These are phyloP conservation scores for Penicillium crustosum DNA, from an alignment of 2,329 filamentous ascomycete genomes.

Conservation along the genomic window DNA sequence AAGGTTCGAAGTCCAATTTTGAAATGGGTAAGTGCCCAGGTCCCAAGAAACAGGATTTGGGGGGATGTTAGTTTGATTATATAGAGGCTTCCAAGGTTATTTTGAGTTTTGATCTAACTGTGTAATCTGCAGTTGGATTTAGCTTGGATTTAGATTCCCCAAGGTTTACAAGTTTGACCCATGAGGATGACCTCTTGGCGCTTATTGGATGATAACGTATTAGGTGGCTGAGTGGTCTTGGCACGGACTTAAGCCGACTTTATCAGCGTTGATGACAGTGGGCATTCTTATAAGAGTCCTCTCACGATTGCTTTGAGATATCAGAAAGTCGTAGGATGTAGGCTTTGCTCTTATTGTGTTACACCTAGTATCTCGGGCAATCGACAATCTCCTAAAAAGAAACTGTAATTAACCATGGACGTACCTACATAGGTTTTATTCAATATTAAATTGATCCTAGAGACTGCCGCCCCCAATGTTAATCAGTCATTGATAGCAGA, in stretches of 20 bases:
- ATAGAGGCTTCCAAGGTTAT: not conserved
- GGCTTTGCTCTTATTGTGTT: not conserved
- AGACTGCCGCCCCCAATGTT: not conserved
- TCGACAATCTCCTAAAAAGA: too few species aligned
- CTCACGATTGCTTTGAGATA: not conserved
- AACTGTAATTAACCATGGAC: too few species aligned
- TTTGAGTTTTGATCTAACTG: not conserved
- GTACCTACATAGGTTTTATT: not conserved
- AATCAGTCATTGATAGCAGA: not conserved
- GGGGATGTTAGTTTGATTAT: not conserved
- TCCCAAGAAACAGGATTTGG: not conserved
- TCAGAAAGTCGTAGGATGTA: not conserved
- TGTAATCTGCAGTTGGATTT: not conserved
- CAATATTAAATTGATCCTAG: not conserved
- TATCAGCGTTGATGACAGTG: not conserved
- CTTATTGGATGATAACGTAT: constrained; percentile 3
- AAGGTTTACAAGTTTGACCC: not conserved
- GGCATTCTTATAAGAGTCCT: too few species aligned
- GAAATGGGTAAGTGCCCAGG: not conserved
- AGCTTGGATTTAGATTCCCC: not conserved
- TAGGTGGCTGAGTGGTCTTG: constrained; percentile 8
- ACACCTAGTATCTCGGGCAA: not conserved
- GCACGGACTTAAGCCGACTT: constrained; percentile 5
- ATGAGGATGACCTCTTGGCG: constrained; percentile 9
- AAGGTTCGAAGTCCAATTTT: not conserved